Conservation (phyloP, 129 eudicot species). For the Sambucus nigra region DNA sequence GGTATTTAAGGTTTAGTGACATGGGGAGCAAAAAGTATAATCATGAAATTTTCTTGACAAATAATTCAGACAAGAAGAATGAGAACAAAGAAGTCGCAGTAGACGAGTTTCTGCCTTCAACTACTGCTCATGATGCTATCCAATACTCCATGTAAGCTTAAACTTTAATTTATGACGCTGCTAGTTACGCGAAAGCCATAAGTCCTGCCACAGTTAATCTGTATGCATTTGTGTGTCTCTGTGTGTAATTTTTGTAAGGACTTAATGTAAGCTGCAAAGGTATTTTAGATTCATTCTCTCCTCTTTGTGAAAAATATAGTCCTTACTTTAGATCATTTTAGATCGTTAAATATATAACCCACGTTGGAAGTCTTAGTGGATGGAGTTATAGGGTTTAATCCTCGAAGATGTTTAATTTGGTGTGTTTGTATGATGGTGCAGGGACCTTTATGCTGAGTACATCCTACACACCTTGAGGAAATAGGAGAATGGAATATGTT, state of each 20-base stretch:
- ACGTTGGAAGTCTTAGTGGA: too few species aligned
- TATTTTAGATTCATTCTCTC: too few species aligned
- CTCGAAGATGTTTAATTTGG: too few species aligned
- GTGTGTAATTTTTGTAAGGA: too few species aligned
- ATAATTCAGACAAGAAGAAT: conserved; percentile 61
- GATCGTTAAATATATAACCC: too few species aligned
- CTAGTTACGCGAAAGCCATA: too few species aligned
- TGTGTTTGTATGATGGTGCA: conserved; percentile 18
- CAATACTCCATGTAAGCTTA: conserved; percentile 79
- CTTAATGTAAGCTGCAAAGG: too few species aligned
- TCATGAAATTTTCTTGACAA: conserved; percentile 22
- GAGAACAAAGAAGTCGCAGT: conserved; percentile 95
- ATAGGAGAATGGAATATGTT: conserved; percentile 16
- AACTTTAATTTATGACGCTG: neutral
- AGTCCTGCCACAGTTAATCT: too few species aligned
- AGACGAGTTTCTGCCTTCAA: conserved; percentile 64
- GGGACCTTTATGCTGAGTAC: conserved; percentile 93
- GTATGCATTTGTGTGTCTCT: too few species aligned
- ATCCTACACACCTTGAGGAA: conserved; percentile 65
- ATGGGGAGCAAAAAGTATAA: neutral
- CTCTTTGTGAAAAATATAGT: too few species aligned
- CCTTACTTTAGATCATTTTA: too few species aligned
- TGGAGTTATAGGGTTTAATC: too few species aligned
- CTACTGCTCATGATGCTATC: conserved; percentile 63
- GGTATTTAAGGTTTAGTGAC: neutral